A percentile compares a stretch with the other conserved stretches of the same genome.
Evolutionary conservation across 1,139 yeast genomes (phyloP).

Genomic region (Geotrichum fermentans): DNA sequence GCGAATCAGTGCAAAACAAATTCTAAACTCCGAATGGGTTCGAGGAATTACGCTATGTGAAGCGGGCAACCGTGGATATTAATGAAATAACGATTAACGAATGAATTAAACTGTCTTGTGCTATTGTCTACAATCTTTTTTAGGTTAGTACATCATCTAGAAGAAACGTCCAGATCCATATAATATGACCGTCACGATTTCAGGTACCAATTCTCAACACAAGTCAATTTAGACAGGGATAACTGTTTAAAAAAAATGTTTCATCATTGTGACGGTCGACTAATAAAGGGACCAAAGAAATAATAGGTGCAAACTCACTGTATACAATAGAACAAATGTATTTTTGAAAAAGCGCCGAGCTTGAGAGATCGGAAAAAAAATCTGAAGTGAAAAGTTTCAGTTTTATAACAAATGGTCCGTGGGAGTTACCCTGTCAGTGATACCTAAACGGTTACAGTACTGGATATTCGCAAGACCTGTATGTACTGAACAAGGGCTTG

Average conservation of each 20-base stretch:
- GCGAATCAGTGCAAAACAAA: constrained; percentile 82
- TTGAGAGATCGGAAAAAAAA: too few relatives aligned
- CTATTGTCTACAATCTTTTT: not conserved
- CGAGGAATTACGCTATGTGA: constrained; percentile 76
- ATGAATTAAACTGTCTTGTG: not conserved
- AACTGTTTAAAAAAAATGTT: constrained; percentile 9
- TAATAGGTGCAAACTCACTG: too few relatives aligned
- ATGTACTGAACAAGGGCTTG: too few relatives aligned
- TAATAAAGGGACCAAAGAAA: not conserved
- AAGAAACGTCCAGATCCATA: not conserved
- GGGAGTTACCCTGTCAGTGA: too few relatives aligned
- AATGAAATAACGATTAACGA: constrained; percentile 7
- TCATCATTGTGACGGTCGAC: constrained; percentile 4
- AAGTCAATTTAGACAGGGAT: constrained; percentile 16
- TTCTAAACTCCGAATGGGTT: constrained; percentile 93
- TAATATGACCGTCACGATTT: not conserved
- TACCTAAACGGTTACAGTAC: too few relatives aligned
- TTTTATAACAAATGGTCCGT: too few relatives aligned
- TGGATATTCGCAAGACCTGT: too few relatives aligned
- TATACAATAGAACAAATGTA: too few relatives aligned
- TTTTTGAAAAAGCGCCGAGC: too few relatives aligned
- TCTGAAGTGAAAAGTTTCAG: too few relatives aligned
- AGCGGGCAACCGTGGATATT: constrained; percentile 48
- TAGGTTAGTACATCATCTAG: not conserved
- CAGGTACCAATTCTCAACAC: constrained; percentile 15